These are phyloP conservation scores for Solanum hybrid DNA, from an alignment of 305 asterid species.

Conservation along the genomic window DNA sequence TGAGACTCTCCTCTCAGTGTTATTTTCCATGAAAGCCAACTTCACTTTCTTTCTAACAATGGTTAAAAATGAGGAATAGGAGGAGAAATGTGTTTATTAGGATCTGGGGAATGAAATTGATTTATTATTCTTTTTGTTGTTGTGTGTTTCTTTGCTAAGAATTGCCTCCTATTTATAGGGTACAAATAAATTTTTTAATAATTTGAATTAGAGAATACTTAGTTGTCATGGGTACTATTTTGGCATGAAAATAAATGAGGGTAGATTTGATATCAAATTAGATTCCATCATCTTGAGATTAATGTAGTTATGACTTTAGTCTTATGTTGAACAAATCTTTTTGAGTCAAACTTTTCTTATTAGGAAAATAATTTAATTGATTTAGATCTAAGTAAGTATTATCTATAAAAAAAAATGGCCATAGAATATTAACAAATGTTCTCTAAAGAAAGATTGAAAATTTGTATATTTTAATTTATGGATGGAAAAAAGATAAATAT, in stretches of 20 bases:
- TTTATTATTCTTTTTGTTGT: background rate
- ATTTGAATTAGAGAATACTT: background rate
- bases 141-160: background rate
- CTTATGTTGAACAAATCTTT: too few species aligned
- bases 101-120: background rate
- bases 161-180: background rate
- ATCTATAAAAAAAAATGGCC: background rate
- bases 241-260: background rate
- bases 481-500: background rate
- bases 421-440: background rate
- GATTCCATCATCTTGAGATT: background rate
- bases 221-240: background rate
- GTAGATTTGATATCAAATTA: background rate
- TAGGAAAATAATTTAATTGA: background rate
- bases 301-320: background rate
- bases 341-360: background rate
- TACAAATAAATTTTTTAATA: too few species aligned
- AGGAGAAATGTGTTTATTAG: background rate
- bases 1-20: slow-evolving; percentile 23
- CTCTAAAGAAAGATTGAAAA: background rate
- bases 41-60: slow-evolving; percentile 37
- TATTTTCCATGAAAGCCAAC: slow-evolving; percentile 27
- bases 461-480: background rate
- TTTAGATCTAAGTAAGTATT: background rate
- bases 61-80: background rate